Conservation (phyloP, 2,329 filamentous ascomycete species). For the Paracorniculantispora psalliotae region DNA sequence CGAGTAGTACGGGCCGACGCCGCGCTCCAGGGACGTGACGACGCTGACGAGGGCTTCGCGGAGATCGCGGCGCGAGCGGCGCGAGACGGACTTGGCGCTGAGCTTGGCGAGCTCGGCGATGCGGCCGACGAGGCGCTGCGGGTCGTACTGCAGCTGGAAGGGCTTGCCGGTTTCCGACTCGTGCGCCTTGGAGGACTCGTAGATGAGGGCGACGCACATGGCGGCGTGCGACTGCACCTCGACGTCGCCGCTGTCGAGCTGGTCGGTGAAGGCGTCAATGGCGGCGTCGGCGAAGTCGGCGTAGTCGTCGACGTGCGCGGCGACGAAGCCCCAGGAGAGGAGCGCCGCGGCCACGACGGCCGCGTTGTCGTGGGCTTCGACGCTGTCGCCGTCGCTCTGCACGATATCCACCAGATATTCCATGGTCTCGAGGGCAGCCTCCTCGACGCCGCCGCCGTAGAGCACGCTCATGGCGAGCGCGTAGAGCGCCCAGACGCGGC, state of each 20-base stretch:
- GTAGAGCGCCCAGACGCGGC: constrained; percentile 66
- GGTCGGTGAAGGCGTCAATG: constrained; percentile 77
- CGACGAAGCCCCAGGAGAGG: constrained; percentile 74
- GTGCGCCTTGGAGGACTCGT: constrained; percentile 59
- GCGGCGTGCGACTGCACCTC: constrained; percentile 73
- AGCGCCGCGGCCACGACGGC: constrained; percentile 69
- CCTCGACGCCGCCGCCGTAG: constrained; percentile 68
- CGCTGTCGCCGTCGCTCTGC: constrained; percentile 69
- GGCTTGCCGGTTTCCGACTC: constrained; percentile 46
- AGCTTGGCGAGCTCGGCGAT: constrained; percentile 43
- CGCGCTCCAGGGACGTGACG: constrained; percentile 49
- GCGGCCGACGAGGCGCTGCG: constrained; percentile 42
- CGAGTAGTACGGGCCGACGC: constrained; percentile 51
- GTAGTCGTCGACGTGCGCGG: constrained; percentile 70
- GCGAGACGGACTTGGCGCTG: constrained; percentile 46
- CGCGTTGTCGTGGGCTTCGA: constrained; percentile 66
- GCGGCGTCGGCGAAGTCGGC: constrained; percentile 65
- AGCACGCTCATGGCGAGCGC: constrained; percentile 67
- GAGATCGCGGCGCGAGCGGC: constrained; percentile 43
- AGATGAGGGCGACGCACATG: constrained; percentile 75
- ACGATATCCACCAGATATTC: constrained; percentile 72
- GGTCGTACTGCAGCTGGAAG: constrained; percentile 47
- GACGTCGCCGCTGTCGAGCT: constrained; percentile 70
- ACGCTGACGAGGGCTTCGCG: constrained; percentile 47
- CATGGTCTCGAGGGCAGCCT: constrained; percentile 66